Conservation (phyloP, 768 basidiomycete species). For the Trametes meyenii region DNA sequence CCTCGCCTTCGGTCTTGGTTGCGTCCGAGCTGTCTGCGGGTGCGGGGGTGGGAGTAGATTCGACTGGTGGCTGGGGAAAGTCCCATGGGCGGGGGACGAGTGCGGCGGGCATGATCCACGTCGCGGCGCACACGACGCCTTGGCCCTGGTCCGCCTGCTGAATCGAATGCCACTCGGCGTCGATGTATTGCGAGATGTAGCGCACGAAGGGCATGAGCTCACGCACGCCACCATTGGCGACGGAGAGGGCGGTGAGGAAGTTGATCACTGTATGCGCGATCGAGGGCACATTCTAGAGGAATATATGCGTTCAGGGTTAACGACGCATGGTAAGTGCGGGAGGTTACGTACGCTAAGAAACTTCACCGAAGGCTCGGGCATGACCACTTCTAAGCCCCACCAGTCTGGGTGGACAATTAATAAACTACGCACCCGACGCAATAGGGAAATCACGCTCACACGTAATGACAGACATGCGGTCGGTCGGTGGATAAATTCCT, state of each 20-base stretch:
- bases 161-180: slow-evolving; percentile 73
- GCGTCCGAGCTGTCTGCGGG: not conserved
- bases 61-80: slow-evolving; percentile 49
- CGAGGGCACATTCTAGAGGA: slow-evolving; percentile 55
- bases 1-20: not conserved
- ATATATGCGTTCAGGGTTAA: not conserved
- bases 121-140: slow-evolving; percentile 87
- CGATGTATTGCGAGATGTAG: slow-evolving; percentile 78
- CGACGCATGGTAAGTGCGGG: not conserved
- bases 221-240: slow-evolving; percentile 73
- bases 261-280: slow-evolving; percentile 67
- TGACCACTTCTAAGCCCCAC: slow-evolving; percentile 85
- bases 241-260: slow-evolving; percentile 70
- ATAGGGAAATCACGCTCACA: slow-evolving; percentile 49
- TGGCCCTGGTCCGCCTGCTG: slow-evolving; percentile 63
- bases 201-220: slow-evolving; percentile 86
- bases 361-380: slow-evolving; percentile 70
- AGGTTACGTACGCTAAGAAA: slow-evolving; percentile 54
- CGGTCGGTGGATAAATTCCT: slow-evolving; percentile 70
- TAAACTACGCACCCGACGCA: slow-evolving; percentile 4
- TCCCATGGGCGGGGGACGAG: slow-evolving; percentile 84
- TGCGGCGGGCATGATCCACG: slow-evolving; percentile 87
- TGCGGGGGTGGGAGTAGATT: not conserved
- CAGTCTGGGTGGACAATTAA: slow-evolving; percentile 57
- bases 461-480: slow-evolving; percentile 77